These are phyloP conservation scores for Pichia cactophila DNA, from an alignment of 1,139 yeast species.

Conservation along the genomic window DNA sequence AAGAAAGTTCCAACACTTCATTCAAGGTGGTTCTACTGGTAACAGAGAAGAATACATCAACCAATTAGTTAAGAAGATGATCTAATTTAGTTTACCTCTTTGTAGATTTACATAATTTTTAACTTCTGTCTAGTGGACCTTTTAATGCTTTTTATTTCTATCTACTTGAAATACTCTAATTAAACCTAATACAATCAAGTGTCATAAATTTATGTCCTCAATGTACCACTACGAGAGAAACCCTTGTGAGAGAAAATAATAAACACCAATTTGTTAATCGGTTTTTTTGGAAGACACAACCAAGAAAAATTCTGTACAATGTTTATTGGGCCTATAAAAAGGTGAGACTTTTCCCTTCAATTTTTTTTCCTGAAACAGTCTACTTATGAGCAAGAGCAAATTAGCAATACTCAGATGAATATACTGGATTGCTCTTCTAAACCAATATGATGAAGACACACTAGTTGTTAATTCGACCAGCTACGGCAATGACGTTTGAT, in stretches of 20 bases:
- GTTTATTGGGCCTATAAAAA: neutral
- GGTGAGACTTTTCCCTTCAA: neutral
- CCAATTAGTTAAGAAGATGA: constrained; percentile 95
- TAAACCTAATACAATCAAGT: no score
- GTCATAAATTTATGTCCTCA: no score
- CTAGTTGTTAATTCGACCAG: constrained; percentile 56
- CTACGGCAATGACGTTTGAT: constrained; percentile 84
- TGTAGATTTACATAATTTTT: neutral
- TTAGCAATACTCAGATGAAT: neutral
- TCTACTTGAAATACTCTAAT: no score
- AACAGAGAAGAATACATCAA: constrained; percentile 99
- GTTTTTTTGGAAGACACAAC: no score
- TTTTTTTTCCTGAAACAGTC: neutral
- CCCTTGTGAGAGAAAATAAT: neutral
- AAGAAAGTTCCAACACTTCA: constrained; percentile 98
- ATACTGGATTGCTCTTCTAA: neutral
- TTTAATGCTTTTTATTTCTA: constrained; percentile 1
- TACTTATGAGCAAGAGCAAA: neutral
- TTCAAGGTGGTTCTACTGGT: constrained; percentile 99
- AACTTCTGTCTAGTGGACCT: neutral
- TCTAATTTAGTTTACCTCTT: constrained; percentile 39
- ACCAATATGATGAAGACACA: constrained; percentile 19
- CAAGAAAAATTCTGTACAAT: no score
- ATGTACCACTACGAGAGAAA: neutral
- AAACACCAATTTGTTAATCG: no score